Evolutionary conservation across 495 filamentous ascomycete genomes (phyloP).

Genomic region (Xylaria palmicola): DNA sequence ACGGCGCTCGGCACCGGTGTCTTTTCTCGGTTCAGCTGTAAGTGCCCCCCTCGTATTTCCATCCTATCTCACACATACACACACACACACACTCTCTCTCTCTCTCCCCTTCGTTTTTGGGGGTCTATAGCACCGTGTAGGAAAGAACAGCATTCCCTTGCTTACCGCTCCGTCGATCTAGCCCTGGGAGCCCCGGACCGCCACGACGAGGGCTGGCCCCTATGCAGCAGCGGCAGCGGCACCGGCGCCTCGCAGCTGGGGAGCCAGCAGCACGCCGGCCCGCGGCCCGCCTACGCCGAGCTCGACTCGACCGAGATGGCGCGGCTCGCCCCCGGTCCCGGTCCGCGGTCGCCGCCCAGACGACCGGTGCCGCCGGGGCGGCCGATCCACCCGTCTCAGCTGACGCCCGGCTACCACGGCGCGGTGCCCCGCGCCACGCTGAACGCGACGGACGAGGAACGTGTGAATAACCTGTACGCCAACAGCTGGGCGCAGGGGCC

Average conservation of each 20-base stretch:
- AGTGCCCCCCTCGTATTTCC: no score
- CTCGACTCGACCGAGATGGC: constrained; percentile 16
- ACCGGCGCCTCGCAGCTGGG: background rate
- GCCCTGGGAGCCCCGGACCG: no score
- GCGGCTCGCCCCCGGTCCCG: background rate
- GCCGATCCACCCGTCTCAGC: constrained; percentile 9
- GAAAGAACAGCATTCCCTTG: no score
- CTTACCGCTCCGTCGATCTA: no score
- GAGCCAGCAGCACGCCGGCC: background rate
- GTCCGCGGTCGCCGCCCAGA: background rate
- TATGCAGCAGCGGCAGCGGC: background rate
- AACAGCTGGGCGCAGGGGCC: constrained; percentile 26
- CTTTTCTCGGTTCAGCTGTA: background rate
- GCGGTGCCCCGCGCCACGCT: constrained; percentile 15
- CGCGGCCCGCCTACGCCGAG: background rate
- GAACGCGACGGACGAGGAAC: constrained; percentile 16
- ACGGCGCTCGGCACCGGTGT: background rate
- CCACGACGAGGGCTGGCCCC: constrained; percentile 7
- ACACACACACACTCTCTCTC: no score
- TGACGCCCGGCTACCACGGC: constrained; percentile 14
- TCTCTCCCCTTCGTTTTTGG: no score
- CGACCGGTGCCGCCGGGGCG: background rate
- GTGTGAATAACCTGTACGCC: constrained; percentile 15
- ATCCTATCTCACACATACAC: no score
- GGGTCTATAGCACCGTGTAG: no score